Conservation (phyloP, 1,139 yeast genomes). For the Suhomyces wounanorum region DNA sequence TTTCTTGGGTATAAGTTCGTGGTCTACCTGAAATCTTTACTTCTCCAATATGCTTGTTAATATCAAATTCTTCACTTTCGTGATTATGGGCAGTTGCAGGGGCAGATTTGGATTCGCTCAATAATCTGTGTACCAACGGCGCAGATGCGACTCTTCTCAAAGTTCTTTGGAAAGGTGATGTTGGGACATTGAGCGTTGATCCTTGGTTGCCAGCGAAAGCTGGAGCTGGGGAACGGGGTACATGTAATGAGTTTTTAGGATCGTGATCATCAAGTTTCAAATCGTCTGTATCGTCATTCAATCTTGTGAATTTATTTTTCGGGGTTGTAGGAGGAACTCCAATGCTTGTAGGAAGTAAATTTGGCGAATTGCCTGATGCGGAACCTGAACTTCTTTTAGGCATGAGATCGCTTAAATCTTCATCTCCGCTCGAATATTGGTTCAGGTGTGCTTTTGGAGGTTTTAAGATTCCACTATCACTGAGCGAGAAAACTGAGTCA, state of each 20-base stretch:
- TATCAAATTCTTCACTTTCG: conserved; percentile 36
- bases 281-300: conserved; percentile 1
- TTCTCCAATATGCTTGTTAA: conserved; percentile 58
- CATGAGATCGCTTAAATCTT: conserved; percentile 11
- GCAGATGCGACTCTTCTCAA: conserved; percentile 82
- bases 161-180: conserved; percentile 48
- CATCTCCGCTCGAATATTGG: conserved; percentile 16
- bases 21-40: conserved; percentile 48
- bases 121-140: conserved; percentile 55
- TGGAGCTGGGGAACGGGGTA: conserved; percentile 5
- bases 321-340: conserved; percentile 12
- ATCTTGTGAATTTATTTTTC: conserved; percentile 4
- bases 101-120: conserved; percentile 25
- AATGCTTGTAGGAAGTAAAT: not conserved
- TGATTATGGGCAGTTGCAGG: conserved; percentile 8
- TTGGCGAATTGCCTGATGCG: conserved; percentile 9
- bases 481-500: conserved; percentile 41
- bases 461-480: conserved; percentile 21
- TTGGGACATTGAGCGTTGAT: not conserved
- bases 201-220: not conserved
- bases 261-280: conserved; percentile 2
- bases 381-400: conserved; percentile 2
- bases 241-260: not conserved
- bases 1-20: conserved; percentile 53
- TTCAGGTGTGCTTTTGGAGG: conserved; percentile 28